These are phyloP conservation scores for Cryptosporidium sp. DNA, from an alignment of 169 alveolate genomes.

Conservation along the genomic window DNA sequence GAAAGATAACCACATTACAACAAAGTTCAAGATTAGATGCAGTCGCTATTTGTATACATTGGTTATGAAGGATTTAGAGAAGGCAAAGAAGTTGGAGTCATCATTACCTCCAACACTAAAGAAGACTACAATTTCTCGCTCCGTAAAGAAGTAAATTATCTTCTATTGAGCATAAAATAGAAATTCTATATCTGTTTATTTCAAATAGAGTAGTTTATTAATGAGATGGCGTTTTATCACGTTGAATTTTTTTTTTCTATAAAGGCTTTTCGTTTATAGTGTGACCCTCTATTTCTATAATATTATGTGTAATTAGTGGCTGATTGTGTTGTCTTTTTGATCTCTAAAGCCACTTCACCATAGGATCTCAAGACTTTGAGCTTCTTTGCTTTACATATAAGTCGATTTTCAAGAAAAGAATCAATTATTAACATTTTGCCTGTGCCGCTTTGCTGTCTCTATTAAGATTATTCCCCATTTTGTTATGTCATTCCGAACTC, in stretches of 20 bases:
- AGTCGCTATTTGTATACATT: conserved; percentile 93
- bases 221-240: neutral
- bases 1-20: conserved; percentile 84
- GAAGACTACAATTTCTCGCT: conserved; percentile 61
- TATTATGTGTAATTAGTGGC: no score
- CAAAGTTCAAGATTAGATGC: conserved; percentile 95
- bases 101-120: conserved; percentile 88
- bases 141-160: conserved; percentile 38
- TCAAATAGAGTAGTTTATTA: conserved; percentile 6
- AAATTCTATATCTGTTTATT: neutral
- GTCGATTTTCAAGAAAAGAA: neutral
- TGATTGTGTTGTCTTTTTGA: neutral
- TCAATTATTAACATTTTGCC: neutral
- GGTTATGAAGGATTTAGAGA: conserved; percentile 91
- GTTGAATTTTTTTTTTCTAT: neutral
- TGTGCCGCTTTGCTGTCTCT: conserved; percentile 27
- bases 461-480: conserved; percentile 7
- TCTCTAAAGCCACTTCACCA: no score
- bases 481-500: neutral
- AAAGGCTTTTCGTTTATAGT: neutral
- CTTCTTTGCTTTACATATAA: neutral
- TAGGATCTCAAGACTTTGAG: neutral
- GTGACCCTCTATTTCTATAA: neutral
- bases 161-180: neutral
- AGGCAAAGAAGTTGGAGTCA: conserved; percentile 93